Evolutionary conservation across 257 asterid species (phyloP), one percentile per base, ranked within the genome.

Genomic region (Fraxinus excelsior): DNA sequence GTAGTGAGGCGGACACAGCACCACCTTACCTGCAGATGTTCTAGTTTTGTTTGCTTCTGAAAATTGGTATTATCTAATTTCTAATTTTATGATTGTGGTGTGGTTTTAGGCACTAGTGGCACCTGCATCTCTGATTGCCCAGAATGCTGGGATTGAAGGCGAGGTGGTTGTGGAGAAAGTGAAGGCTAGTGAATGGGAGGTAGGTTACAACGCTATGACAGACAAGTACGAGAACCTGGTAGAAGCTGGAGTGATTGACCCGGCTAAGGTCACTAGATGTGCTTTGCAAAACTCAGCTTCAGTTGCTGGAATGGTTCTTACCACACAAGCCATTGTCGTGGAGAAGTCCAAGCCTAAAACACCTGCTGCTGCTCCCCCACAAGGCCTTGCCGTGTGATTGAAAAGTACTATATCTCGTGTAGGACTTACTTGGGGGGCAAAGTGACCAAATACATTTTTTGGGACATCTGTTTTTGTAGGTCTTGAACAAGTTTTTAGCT

Each of bases 271-370:
- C 77, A 88, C 97, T 2, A 83, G 99, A 83, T 95, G 99, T 38
- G 99, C 87, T 2, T 64, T 90, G 89, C 96, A 90, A 77, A 95
- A 95, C 53, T 86, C 98, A 1, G 97, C 99, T 69, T 93, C 99
- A 3, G 92, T 95, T 23, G 96, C 99, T 2, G 99, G 98, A 64
- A 95, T 95, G 99, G 99, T 93, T 46, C 92, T 95, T 26, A 95
- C 99, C 16, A 95, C 98, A 44, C 99, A 95, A 64, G 99, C 99
- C 82, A 95, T 95, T 4, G 99, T 93, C 2, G 97, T 93, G 40
- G 98, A 95, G 79, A 95, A 93, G 62, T 69, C 97, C 25, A 93
- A 90, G 84, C 93, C 97, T 0, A 92, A 84, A 78, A 10, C 87
- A 0, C 53, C 85, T 0, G 82, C 87, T 2, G 92, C 85, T 56